Percentiles rank a stretch among this genome's conserved stretches.
phyloP scores from a whole-genome alignment of 148 eudicot genomes.

The Bassia scoparia region DNA sequence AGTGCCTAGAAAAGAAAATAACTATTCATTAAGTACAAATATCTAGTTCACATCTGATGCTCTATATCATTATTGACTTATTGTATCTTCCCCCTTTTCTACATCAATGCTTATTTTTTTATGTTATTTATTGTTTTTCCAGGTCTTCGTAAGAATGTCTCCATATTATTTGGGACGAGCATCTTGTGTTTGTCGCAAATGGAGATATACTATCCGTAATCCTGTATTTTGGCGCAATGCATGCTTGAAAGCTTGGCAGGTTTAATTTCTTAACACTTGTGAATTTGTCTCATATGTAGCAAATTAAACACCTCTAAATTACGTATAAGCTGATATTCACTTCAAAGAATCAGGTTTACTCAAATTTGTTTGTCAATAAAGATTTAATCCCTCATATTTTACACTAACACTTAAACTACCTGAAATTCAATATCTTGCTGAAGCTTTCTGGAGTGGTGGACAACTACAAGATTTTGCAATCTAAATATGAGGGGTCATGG shows the following conservation, averaged over 20 bases:
- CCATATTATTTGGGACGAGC: slow-evolving; percentile 80
- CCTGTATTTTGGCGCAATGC: slow-evolving; percentile 92
- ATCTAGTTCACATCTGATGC: too few relatives aligned
- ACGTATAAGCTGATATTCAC: too few relatives aligned
- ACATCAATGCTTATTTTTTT: background rate
- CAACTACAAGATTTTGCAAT: slow-evolving; percentile 71
- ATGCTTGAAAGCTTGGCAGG: slow-evolving; percentile 96
- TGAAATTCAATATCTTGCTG: slow-evolving; percentile 11
- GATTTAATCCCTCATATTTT: background rate
- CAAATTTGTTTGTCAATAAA: too few relatives aligned
- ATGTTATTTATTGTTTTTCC: too few relatives aligned
- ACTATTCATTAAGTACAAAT: too few relatives aligned
- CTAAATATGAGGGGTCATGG: slow-evolving; percentile 88
- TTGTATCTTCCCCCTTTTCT: background rate
- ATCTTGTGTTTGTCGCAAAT: slow-evolving; percentile 88
- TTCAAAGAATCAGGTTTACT: too few relatives aligned
- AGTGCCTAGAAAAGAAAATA: too few relatives aligned
- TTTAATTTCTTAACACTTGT: background rate
- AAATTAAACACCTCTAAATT: too few relatives aligned
- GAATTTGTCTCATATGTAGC: background rate
- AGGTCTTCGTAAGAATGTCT: slow-evolving; percentile 77
- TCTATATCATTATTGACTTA: background rate
- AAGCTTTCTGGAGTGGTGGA: slow-evolving; percentile 68
- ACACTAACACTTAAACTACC: background rate
- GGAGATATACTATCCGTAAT: slow-evolving; percentile 85